A percentile compares a stretch with the other conserved stretches of the same genome.
These are phyloP conservation scores for Dalechampia spathulata DNA, from an alignment of 441 rosid species.

Conservation along the genomic window DNA sequence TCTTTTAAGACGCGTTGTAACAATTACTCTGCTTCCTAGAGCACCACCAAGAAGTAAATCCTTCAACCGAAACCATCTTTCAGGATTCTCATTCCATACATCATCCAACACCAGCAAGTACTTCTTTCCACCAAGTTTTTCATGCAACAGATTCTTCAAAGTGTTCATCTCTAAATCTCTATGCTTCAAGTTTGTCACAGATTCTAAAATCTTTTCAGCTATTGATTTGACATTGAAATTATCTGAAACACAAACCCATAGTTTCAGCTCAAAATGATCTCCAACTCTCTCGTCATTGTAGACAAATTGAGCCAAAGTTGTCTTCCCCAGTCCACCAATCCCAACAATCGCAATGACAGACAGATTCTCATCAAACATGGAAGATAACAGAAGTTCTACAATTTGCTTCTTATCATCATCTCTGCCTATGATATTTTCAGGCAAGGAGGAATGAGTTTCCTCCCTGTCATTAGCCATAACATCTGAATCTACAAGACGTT, in stretches of 20 bases:
- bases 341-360: constrained; percentile 12
- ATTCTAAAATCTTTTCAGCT: constrained; percentile 1
- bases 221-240: constrained; percentile 10
- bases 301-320: constrained; percentile 8
- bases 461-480: background rate
- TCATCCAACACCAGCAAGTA: no score
- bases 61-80: background rate
- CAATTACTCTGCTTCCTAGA: constrained; percentile 17
- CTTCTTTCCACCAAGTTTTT: background rate
- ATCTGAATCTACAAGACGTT: background rate
- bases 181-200: background rate
- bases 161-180: background rate
- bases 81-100: background rate
- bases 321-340: constrained; percentile 20
- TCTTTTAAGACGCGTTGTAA: constrained; percentile 16
- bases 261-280: background rate
- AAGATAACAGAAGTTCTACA: background rate
- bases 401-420: constrained; percentile 1
- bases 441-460: constrained; percentile 2
- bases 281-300: constrained; percentile 2
- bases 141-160: background rate
- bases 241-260: constrained; percentile 13
- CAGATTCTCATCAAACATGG: background rate
- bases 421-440: constrained; percentile 3
- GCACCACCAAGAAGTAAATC: background rate